Base-by-base conservation (phyloP, 257 asterid genomes). In the Capsicum chinense region DNA sequence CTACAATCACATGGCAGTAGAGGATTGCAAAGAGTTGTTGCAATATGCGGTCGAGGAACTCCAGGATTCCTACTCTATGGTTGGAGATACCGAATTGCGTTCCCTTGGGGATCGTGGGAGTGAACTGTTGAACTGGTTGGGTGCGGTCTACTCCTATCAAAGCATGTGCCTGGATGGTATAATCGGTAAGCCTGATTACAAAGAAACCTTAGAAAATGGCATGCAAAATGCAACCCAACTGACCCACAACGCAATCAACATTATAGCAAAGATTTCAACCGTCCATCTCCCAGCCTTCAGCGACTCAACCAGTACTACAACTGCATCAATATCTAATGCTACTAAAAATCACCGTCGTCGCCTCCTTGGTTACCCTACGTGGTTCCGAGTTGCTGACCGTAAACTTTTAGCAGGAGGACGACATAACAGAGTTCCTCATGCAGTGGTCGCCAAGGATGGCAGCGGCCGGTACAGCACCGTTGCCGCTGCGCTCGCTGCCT, bases 361-460 rank as follows among this genome's bases (percentile, higher is more conserved):
- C 69, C 85, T 86, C 21, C 85, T 89, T 56, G 87, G 79, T 4
- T 90, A 69, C 35, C 98, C 97, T 3, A 47, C 85, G 4, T 95
- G 98, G 98, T 79, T 93, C 13, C 85, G 84, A 0, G 86, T 76
- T 1, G 93, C 89, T 0, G 95, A 92, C 44, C 87, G 98, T 21
- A 90, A 73, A 92, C 91, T 95, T 4, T 69, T 93, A 79, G 90
- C 71, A 9, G 76, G 81, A 69, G 56, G 56, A 69, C 56, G 79
- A 71, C 79, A 35, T 1, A 67, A 76, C 2, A 17, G 80, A 9
- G 56, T 10, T 52, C 95, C 97, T 0, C 69, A 93, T 44, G 94
- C 81, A 0, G 92, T 91, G 79, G 98, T 95, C 11, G 90, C 97
- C 67, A 87, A 92, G 87, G 92, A 93, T 59, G 97, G 97, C 1